phyloP scores from a whole-genome alignment of 768 basidiomycete species.

The Coprinellus aureogranulatus region DNA sequence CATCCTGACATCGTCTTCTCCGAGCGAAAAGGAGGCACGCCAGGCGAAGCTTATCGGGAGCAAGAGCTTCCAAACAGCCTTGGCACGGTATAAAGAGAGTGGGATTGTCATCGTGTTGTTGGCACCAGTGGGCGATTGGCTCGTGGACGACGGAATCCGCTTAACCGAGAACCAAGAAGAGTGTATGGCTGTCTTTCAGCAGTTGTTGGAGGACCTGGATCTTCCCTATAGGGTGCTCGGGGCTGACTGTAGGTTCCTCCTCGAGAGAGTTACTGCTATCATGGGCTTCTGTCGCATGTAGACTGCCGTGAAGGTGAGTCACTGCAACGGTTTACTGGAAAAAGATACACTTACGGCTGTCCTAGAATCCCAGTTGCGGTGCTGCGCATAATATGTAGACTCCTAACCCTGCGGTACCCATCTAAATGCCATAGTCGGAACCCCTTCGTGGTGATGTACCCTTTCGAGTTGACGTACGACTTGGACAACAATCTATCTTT shows the following conservation, averaged over 20 bases:
- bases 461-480: no score
- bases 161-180: conserved; percentile 47
- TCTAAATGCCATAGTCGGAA: no score
- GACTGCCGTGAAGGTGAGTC: no score
- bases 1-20: conserved; percentile 40
- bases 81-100: conserved; percentile 39
- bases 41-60: conserved; percentile 25
- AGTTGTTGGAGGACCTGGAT: conserved; percentile 36
- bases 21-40: conserved; percentile 33
- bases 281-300: no score
- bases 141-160: conserved; percentile 63
- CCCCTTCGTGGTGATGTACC: no score
- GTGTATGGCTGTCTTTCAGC: conserved; percentile 38
- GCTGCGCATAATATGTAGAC: no score
- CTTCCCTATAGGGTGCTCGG: conserved; percentile 49
- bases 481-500: no score
- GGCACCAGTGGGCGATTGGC: conserved; percentile 55
- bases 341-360: no score
- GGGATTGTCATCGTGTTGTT: conserved; percentile 54
- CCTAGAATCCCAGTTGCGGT: no score
- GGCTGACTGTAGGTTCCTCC: conserved; percentile 38
- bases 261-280: conserved; percentile 29
- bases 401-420: no score
- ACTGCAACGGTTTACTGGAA: no score
- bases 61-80: conserved; percentile 37